Conservation (phyloP, 1,284 basidiomycete species). For the Vanrija sp. region DNA sequence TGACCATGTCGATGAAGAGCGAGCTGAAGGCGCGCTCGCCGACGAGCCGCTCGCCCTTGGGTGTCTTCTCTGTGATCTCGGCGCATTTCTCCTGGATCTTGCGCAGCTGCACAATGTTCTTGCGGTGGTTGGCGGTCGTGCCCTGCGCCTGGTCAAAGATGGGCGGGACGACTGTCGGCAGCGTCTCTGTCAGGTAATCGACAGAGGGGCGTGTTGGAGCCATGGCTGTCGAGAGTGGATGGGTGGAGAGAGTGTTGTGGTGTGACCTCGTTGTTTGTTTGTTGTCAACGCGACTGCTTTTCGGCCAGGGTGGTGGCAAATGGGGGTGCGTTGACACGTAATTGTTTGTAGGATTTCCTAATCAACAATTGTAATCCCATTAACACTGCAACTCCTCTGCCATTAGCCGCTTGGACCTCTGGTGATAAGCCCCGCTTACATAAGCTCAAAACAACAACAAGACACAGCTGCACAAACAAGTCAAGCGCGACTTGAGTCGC, state of each 20-base stretch:
- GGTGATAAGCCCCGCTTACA: too few relatives aligned
- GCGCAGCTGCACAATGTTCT: slow-evolving; percentile 82
- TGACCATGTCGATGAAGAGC: slow-evolving; percentile 66
- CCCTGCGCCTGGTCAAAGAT: slow-evolving; percentile 79
- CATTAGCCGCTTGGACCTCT: too few relatives aligned
- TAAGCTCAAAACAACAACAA: neutral
- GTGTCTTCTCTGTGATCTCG: slow-evolving; percentile 56
- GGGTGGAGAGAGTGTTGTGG: neutral
- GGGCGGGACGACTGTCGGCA: slow-evolving; percentile 52
- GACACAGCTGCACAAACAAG: neutral
- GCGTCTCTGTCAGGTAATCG: slow-evolving; percentile 37
- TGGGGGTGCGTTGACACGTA: neutral
- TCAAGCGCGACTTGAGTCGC: too few relatives aligned
- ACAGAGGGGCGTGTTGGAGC: slow-evolving; percentile 19
- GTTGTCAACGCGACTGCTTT: neutral
- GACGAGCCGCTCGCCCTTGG: slow-evolving; percentile 57
- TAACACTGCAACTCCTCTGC: too few relatives aligned
- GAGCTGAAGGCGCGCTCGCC: slow-evolving; percentile 81
- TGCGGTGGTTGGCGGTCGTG: slow-evolving; percentile 79
- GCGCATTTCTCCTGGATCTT: slow-evolving; percentile 72
- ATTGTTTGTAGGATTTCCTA: neutral
- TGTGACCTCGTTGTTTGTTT: slow-evolving; percentile 6
- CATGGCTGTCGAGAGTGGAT: slow-evolving; percentile 9
- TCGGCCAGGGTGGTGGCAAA: neutral
- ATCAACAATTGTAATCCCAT: neutral